Percentiles rank a stretch among this genome's conserved stretches.
Conservation (phyloP, 1,284 basidiomycete genomes). For the Ceratobasidium sp. region DNA sequence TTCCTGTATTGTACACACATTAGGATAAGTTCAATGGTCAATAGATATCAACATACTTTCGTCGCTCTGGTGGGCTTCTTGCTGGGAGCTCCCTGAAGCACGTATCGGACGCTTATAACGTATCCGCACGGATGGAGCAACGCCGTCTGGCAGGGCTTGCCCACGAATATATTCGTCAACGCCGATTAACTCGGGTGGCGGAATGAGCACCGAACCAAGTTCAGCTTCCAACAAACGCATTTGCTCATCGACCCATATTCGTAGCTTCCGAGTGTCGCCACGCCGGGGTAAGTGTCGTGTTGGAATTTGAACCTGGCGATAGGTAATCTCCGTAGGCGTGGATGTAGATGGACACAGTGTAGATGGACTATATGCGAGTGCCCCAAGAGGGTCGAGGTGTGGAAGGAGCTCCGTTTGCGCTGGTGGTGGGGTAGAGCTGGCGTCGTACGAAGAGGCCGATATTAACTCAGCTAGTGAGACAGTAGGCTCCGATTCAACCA, state of each 20-base stretch:
- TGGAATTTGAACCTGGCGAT: slow-evolving; percentile 17
- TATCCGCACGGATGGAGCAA: slow-evolving; percentile 14
- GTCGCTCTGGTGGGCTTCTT: not conserved
- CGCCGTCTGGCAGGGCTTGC: not conserved
- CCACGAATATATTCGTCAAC: slow-evolving; percentile 24
- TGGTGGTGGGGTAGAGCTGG: not conserved
- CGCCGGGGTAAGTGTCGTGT: not conserved
- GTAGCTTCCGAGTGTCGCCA: slow-evolving; percentile 19
- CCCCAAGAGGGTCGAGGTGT: not conserved
- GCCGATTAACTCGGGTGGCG: slow-evolving; percentile 27
- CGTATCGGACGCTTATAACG: slow-evolving; percentile 6
- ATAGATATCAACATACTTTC: too few relatives aligned
- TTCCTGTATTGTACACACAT: too few relatives aligned
- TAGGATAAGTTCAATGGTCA: too few relatives aligned
- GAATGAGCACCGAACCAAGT: slow-evolving; percentile 14
- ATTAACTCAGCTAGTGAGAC: too few relatives aligned
- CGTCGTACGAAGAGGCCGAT: not conserved
- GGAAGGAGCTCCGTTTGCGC: not conserved
- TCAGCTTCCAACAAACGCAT: slow-evolving; percentile 37
- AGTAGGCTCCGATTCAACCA: not conserved
- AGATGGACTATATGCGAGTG: not conserved
- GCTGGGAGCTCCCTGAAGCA: not conserved
- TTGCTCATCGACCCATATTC: slow-evolving; percentile 35
- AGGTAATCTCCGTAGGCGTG: not conserved
- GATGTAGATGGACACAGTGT: not conserved